Evolutionary conservation across 805 yeast genomes (phyloP).

Genomic region (Wickerhamiella occidentalis): DNA sequence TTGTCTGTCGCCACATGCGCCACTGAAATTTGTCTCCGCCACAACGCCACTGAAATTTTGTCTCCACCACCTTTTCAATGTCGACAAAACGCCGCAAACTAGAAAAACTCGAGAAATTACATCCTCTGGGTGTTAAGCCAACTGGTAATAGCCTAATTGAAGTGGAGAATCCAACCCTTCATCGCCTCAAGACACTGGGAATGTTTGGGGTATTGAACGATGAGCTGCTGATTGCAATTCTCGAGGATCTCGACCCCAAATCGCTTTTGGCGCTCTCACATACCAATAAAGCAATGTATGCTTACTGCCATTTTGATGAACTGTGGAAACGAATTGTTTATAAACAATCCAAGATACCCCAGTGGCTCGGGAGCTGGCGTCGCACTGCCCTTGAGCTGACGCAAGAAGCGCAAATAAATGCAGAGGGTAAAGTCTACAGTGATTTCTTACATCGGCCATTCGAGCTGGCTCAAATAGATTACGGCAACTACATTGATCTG

Average conservation of each 20-base stretch:
- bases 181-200: slow-evolving; percentile 15
- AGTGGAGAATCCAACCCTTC: slow-evolving; percentile 14
- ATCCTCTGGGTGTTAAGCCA: slow-evolving; percentile 67
- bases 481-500: slow-evolving; percentile 37
- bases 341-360: slow-evolving; percentile 25
- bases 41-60: not conserved
- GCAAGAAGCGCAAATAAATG: slow-evolving; percentile 16
- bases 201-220: slow-evolving; percentile 43
- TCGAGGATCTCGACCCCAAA: slow-evolving; percentile 39
- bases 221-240: slow-evolving; percentile 45
- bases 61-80: no score
- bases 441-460: slow-evolving; percentile 74
- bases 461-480: slow-evolving; percentile 64
- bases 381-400: slow-evolving; percentile 38
- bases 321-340: slow-evolving; percentile 59
- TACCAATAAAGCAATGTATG: slow-evolving; percentile 56
- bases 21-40: no score
- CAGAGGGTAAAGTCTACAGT: slow-evolving; percentile 43
- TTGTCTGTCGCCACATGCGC: no score
- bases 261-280: slow-evolving; percentile 44
- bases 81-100: not conserved
- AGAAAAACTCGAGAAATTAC: slow-evolving; percentile 27
- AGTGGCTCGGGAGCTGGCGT: slow-evolving; percentile 80
- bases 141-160: slow-evolving; percentile 50
- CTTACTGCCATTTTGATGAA: slow-evolving; percentile 64